Evolutionary conservation across 306 rosid species (phyloP).

Genomic region (Neltuma alba): DNA sequence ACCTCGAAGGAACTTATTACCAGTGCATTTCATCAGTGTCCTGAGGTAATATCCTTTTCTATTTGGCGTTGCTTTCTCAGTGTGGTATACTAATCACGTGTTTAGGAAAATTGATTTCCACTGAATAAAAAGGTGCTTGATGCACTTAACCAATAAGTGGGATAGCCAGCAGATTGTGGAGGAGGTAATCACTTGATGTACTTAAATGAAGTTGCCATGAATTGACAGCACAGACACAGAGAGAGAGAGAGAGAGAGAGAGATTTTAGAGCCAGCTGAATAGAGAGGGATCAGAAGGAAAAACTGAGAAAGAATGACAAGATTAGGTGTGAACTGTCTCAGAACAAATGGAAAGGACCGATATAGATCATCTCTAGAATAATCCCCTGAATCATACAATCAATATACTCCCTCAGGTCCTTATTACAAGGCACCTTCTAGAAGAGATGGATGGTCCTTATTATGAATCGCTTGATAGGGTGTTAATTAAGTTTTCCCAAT

Average conservation of each 20-base stretch:
- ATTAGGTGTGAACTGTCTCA: neutral
- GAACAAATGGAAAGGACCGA: neutral
- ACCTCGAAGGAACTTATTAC: constrained; percentile 45
- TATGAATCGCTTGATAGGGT: too few species aligned
- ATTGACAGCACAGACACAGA: neutral
- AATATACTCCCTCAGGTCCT: neutral
- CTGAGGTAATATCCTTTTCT: constrained; percentile 56
- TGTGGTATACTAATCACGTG: neutral
- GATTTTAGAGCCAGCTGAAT: too few species aligned
- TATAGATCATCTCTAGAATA: neutral
- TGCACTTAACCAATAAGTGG: neutral
- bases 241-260: too few species aligned
- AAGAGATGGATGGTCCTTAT: too few species aligned
- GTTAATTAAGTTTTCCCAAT: too few species aligned
- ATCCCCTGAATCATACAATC: neutral
- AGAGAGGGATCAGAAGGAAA: neutral
- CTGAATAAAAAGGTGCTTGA: neutral
- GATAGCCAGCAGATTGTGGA: neutral
- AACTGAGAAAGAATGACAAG: neutral
- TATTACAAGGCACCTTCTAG: too few species aligned
- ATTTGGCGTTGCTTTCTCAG: constrained; percentile 3
- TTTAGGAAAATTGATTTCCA: neutral
- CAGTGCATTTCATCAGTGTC: constrained; percentile 60
- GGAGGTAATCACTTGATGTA: neutral
- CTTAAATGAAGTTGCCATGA: neutral